phyloP scores from a whole-genome alignment of 1,139 yeast genomes.

The Yamadazyma buinensis region DNA sequence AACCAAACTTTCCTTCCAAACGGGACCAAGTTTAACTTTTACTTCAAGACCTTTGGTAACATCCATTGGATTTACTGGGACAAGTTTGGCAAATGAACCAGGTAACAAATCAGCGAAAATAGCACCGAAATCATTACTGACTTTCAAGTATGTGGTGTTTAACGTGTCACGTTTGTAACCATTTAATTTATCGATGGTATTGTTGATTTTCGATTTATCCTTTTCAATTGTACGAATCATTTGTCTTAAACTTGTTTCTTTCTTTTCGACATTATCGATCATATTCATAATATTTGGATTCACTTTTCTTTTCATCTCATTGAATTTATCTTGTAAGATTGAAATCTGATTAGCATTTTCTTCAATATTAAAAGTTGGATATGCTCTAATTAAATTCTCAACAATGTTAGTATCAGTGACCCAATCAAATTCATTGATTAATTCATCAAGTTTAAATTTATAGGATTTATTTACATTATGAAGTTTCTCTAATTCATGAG shows the following conservation, averaged over 20 bases:
- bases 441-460: constrained; percentile 41
- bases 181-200: constrained; percentile 81
- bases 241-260: constrained; percentile 69
- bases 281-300: constrained; percentile 88
- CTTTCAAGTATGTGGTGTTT: constrained; percentile 80
- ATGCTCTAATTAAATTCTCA: constrained; percentile 49
- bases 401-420: constrained; percentile 60
- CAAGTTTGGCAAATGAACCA: constrained; percentile 86
- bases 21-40: constrained; percentile 82
- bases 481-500: constrained; percentile 63
- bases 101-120: constrained; percentile 88
- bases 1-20: constrained; percentile 94
- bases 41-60: constrained; percentile 91
- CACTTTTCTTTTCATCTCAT: constrained; percentile 78
- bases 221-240: constrained; percentile 88
- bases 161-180: constrained; percentile 84
- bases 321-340: constrained; percentile 58
- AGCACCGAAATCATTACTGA: constrained; percentile 85
- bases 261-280: constrained; percentile 92
- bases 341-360: constrained; percentile 58
- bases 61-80: constrained; percentile 73
- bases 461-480: constrained; percentile 40
- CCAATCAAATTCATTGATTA: constrained; percentile 67
- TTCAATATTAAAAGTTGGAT: constrained; percentile 60
- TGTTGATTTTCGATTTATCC: constrained; percentile 86